Evolutionary conservation across 1,284 basidiomycete species (phyloP), one percentile per base, ranked within the genome.

Genomic region (Sphagnurus paluster): DNA sequence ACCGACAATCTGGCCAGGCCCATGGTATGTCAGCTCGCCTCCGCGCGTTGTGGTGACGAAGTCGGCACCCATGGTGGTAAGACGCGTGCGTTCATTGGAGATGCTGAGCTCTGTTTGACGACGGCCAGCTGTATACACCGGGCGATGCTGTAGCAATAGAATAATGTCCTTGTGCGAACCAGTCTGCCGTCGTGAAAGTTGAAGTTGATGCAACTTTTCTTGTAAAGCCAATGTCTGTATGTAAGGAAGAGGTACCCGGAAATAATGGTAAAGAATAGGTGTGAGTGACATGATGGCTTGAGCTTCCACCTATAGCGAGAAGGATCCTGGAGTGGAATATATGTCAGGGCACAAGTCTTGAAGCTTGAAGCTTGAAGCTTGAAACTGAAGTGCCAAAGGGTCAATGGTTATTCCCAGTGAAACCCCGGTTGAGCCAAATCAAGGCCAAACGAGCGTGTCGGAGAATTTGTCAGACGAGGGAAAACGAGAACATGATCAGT

Each of bases 11-110:
- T 99, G 97, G 2, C 97, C 97, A 0, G 96, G 96, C 0, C 97
- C 97, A 65, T 99, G 97, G 66, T 93, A 99, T 2, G 97, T 99
- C 46, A 94, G 80, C 66, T 98, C 87, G 1, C 96, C 96, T 8
- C 96, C 96, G 49, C 97, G 78, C 52, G 84, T 79, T 2, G 94
- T 87, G 25, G 81, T 72, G 30, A 89, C 78, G 62, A 96, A 96
- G 60, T 96, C 92, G 0, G 96, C 95, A 13, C 95, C 93, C 19
- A 93, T 75, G 11, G 71, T 70, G 14, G 74, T 79, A 21, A 97
- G 73, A 39, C 90, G 81, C 29, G 66, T 61, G 28, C 84, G 80
- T 60, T 96, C 92, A 30, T 71, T 68, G 32, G 77, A 71, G 9
- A 85, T 68, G 34, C 80, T 76, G n/a, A 77, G 73, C 40, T 81